Base-by-base conservation (phyloP, 2,329 filamentous ascomycete genomes). In the Microsporum audouinii region DNA sequence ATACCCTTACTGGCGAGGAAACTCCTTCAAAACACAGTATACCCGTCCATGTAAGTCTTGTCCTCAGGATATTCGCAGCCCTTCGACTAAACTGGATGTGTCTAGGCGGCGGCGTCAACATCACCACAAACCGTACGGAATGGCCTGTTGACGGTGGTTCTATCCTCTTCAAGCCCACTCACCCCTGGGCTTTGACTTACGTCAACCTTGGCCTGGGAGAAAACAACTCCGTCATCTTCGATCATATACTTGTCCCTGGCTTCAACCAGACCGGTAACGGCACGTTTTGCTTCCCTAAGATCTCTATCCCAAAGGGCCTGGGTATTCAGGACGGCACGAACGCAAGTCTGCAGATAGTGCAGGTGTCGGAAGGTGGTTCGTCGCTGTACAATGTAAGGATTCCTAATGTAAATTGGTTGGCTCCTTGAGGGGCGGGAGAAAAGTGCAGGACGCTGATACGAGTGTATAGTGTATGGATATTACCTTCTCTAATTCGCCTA, bases 191-290 rank as follows among this genome's bases (percentile, higher is more conserved):
- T 1, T 71, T 78, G 33, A 79, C 78, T 1, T 77, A 75, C 60
- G 71, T 80, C 53, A 80, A 79, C 65, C 70, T 80, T 2, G 78
- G 75, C 4, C 65, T 80, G 49, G 77, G 73, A 6, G 61, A 65
- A 41, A 65, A 68, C 53, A 68, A 71, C 27, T 73, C 74, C 3
- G 75, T 77, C 14, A 67, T 69, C 60, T 78, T 79, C 71, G 78
- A 79, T 66, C 75, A 78, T 64, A 70, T 69, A 14, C 70, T 80
- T 14, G 69, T 78, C 2, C 66, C 70, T 17, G 67, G 70, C 47
- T 77, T 79, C 68, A 80, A 80, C 66, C 76, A 79, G 67, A 80
- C 77, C 0, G 71, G 71, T 10, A 75, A 75, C 10, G 78, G 78
- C 3, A 73, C 75, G 0, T 76, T 79, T 58, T 80, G 78, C 64